phyloP scores from a whole-genome alignment of 306 rosid species.

The Vicia faba region DNA sequence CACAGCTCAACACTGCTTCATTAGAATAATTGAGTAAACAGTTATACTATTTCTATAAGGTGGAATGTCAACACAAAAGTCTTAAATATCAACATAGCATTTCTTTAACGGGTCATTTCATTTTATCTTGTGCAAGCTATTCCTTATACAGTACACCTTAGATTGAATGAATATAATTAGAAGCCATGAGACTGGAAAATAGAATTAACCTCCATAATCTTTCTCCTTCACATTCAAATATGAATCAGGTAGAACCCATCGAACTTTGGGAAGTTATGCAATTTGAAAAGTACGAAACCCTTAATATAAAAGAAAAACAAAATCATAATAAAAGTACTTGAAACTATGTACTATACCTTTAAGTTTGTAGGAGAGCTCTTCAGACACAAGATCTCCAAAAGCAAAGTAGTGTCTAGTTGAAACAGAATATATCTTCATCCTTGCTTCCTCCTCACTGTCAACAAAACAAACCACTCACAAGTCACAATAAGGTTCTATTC shows the following conservation, averaged over 20 bases:
- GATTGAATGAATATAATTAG: background rate
- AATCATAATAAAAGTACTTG: background rate
- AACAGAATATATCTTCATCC: too few relatives aligned
- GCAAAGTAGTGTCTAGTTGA: too few relatives aligned
- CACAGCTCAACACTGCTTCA: too few relatives aligned
- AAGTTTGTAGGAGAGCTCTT: constrained; percentile 76
- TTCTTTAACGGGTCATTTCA: background rate
- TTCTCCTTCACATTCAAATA: too few relatives aligned
- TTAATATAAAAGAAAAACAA: background rate
- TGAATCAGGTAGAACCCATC: constrained; percentile 99
- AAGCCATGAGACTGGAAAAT: constrained; percentile 11
- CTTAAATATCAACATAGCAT: background rate
- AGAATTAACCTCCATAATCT: too few relatives aligned
- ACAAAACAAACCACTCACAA: constrained; percentile 11
- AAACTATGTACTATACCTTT: constrained; percentile 55
- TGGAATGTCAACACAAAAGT: background rate
- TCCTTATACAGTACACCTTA: background rate
- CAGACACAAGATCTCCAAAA: constrained; percentile 90
- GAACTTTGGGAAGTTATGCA: constrained; percentile 76
- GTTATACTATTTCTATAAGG: background rate
- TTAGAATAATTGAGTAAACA: background rate
- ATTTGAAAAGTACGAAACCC: background rate
- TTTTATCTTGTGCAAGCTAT: background rate
- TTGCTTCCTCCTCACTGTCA: constrained; percentile 82
- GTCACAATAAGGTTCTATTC: background rate